These are phyloP conservation scores for Detonula confervacea DNA, from an alignment of 352 stramenopile genomes.

Conservation along the genomic window DNA sequence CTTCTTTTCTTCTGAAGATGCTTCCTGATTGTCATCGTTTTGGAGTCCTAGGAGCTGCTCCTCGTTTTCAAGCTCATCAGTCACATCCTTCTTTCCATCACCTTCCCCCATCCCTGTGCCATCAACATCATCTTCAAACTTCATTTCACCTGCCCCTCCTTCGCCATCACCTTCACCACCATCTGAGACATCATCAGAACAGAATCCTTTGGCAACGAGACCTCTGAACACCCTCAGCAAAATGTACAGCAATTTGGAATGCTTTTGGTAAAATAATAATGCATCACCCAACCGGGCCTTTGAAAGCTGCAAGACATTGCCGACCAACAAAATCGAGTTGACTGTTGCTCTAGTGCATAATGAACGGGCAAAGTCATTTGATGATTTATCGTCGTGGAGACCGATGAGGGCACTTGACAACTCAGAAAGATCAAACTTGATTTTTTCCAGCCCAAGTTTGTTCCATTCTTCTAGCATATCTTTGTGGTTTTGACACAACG, in stretches of 20 bases:
- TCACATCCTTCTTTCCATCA: conserved; percentile 98
- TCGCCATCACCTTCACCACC: conserved; percentile 88
- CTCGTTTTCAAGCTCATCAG: conserved; percentile 99
- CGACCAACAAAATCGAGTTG: conserved; percentile 63
- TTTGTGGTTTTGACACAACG: conserved; percentile 52
- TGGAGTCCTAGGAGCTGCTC: conserved; percentile 99
- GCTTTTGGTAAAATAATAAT: conserved; percentile 87
- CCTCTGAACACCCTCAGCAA: conserved; percentile 95
- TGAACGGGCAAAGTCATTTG: conserved; percentile 42
- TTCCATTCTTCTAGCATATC: conserved; percentile 61
- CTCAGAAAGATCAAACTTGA: conserved; percentile 42
- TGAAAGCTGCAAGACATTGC: conserved; percentile 51
- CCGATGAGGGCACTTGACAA: conserved; percentile 46
- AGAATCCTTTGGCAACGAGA: conserved; percentile 96
- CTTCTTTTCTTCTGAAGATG: conserved; percentile 90
- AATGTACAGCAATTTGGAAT: conserved; percentile 95
- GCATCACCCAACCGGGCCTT: conserved; percentile 56
- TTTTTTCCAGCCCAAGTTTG: conserved; percentile 45
- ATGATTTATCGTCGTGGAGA: conserved; percentile 47
- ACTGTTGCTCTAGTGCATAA: conserved; percentile 54
- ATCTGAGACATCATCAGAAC: conserved; percentile 89
- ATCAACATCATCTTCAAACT: conserved; percentile 98
- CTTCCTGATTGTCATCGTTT: conserved; percentile 89
- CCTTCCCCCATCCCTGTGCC: conserved; percentile 99
- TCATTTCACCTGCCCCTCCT: conserved; percentile 88